Conservation (phyloP, 202 grass and related monocot species). For the Panicum hallii region DNA sequence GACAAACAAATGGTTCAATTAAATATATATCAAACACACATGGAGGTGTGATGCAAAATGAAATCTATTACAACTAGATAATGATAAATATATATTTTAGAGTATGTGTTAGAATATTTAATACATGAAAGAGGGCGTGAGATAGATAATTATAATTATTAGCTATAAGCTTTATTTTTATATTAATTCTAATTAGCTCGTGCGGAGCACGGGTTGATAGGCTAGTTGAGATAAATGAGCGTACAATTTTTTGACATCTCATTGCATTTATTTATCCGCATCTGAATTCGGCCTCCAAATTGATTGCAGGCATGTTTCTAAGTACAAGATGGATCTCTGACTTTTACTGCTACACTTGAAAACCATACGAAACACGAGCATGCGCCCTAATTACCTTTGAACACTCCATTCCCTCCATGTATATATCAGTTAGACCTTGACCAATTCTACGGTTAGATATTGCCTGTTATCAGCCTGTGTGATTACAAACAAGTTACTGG, state of each 20-base stretch:
- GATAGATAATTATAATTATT: too few relatives aligned
- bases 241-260: background rate
- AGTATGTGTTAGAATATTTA: too few relatives aligned
- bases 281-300: background rate
- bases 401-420: background rate
- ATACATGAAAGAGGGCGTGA: too few relatives aligned
- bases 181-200: too few relatives aligned
- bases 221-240: background rate
- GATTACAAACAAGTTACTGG: conserved; percentile 9
- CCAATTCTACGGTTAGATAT: background rate
- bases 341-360: background rate
- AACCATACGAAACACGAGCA: conserved; percentile 8
- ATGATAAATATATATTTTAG: too few relatives aligned
- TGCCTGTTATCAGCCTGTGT: background rate
- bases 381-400: background rate
- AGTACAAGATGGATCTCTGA: background rate
- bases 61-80: too few relatives aligned
- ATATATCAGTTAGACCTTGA: conserved; percentile 4
- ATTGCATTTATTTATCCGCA: background rate
- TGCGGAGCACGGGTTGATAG: too few relatives aligned
- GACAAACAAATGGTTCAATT: too few relatives aligned
- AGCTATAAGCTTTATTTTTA: too few relatives aligned
- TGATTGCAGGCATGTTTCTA: background rate
- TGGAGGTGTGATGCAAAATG: too few relatives aligned
- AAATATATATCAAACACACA: too few relatives aligned